Evolutionary conservation across 139 green algal genomes (phyloP), one percentile per base, ranked within the genome.

Genomic region (Choricystis sp.): DNA sequence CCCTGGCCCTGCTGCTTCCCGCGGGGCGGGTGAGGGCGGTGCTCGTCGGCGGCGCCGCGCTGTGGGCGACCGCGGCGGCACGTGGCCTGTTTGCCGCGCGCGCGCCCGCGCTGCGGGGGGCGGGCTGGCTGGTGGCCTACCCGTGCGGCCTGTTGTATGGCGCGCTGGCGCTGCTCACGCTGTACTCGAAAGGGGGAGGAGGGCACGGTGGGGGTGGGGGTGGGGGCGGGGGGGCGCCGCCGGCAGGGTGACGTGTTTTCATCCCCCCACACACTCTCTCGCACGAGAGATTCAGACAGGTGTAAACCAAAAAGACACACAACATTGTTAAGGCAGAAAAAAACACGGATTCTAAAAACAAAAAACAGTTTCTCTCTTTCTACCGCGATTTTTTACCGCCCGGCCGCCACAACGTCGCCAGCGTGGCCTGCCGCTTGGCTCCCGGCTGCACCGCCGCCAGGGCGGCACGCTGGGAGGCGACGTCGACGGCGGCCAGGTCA

Each of bases 101-200:
- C 0, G 83, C 74, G 20, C 74, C 76, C 9, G 73, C 70, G 9
- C 66, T 95, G 57, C 70, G 78, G 61, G 80, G 89, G 19, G 68
- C 86, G 26, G 73, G 64, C 3, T 60, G 26, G 1, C 59, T 96
- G 1, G 66, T 96, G 14, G 57, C 79, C 20, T 89, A 90, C 57
- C 87, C 89, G 1, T 96, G 89, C 72, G 26, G 81, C 2, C 72
- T 96, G 30, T 71, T 91, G 66, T 96, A 91, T 60, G 73, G 62
- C 19, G 74, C 79, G 0, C 95, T 96, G 68, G 81, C 85, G 2
- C 65, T 96, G 65, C 71, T 96, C 9, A 84, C 83, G 20, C 60
- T 94, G 14, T 96, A 94, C 60, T 16, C 9, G 40, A 52, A 16
- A 21, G 40, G 40, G 9, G 40, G 40, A 9, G 40, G 40, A 21